phyloP scores from a whole-genome alignment of 2,329 filamentous ascomycete species.

The Trichoderma brevicompactum region DNA sequence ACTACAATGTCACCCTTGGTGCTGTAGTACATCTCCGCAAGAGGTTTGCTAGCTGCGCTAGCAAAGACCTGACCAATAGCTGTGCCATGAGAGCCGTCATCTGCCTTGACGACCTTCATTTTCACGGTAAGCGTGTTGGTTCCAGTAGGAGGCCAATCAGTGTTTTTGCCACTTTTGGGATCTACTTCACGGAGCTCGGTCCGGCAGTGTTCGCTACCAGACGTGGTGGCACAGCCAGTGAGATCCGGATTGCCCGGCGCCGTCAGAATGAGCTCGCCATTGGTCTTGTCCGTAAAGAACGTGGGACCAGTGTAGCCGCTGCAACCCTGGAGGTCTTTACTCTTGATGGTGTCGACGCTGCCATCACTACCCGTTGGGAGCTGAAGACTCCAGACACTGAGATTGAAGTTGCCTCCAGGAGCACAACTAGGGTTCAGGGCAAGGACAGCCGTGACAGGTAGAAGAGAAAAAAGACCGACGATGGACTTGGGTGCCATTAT shows the following conservation, averaged over 20 bases:
- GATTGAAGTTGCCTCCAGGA: slow-evolving; percentile 41
- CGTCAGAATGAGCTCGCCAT: slow-evolving; percentile 46
- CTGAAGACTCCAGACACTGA: slow-evolving; percentile 44
- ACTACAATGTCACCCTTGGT: slow-evolving; percentile 41
- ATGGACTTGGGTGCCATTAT: slow-evolving; percentile 20
- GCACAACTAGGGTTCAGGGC: slow-evolving; percentile 24
- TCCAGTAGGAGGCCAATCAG: slow-evolving; percentile 28
- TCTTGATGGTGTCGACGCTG: slow-evolving; percentile 35
- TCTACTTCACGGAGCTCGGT: slow-evolving; percentile 47
- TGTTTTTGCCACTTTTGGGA: slow-evolving; percentile 42
- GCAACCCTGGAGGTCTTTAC: slow-evolving; percentile 42
- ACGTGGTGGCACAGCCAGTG: slow-evolving; percentile 45
- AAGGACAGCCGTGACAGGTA: slow-evolving; percentile 11
- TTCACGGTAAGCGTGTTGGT: slow-evolving; percentile 26
- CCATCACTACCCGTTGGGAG: slow-evolving; percentile 42
- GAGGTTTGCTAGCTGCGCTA: slow-evolving; percentile 43
- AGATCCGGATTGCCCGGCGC: slow-evolving; percentile 43
- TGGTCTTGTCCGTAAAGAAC: slow-evolving; percentile 43
- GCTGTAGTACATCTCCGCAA: slow-evolving; percentile 47
- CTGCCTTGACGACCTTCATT: slow-evolving; percentile 43
- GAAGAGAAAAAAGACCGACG: slow-evolving; percentile 2
- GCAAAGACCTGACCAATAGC: slow-evolving; percentile 46
- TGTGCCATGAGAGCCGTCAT: slow-evolving; percentile 41
- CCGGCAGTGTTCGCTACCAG: slow-evolving; percentile 48
- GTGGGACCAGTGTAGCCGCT: slow-evolving; percentile 41